Percentiles rank a stretch among this genome's conserved stretches.
Conservation (phyloP, 2,329 filamentous ascomycete species). For the Aspergillus novofumigatus region DNA sequence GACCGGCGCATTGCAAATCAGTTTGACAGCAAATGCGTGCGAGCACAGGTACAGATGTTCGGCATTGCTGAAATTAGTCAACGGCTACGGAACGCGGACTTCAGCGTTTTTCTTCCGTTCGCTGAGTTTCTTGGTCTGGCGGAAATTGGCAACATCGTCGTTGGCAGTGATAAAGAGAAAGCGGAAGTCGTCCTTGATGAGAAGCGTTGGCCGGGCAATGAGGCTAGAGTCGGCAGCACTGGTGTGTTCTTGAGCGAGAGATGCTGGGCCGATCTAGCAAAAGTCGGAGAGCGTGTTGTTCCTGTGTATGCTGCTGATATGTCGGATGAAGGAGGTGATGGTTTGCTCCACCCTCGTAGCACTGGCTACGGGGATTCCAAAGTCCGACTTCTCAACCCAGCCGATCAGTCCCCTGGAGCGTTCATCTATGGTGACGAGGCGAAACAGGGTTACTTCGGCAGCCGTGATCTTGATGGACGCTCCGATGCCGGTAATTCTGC, state of each 20-base stretch:
- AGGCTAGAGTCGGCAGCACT: conserved; percentile 84
- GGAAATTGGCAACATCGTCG: conserved; percentile 76
- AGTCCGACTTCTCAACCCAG: conserved; percentile 50
- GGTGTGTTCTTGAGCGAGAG: conserved; percentile 93
- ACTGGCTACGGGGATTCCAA: conserved; percentile 48
- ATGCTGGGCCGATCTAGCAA: conserved; percentile 88
- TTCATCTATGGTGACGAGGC: conserved; percentile 71
- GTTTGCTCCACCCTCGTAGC: conserved; percentile 49
- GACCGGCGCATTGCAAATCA: conserved; percentile 96
- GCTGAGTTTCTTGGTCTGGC: conserved; percentile 89
- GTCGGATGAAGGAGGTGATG: conserved; percentile 54
- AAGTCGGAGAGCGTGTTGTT: conserved; percentile 60
- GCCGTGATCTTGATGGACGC: conserved; percentile 72
- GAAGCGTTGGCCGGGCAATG: conserved; percentile 86
- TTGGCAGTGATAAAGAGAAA: conserved; percentile 90
- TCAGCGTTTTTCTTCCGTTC: conserved; percentile 92
- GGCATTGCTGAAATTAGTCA: conserved; percentile 97
- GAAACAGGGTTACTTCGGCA: conserved; percentile 73
- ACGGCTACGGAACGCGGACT: conserved; percentile 85
- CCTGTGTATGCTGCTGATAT: conserved; percentile 60
- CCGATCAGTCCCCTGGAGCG: conserved; percentile 50
- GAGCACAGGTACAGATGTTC: conserved; percentile 89
- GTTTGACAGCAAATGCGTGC: conserved; percentile 97
- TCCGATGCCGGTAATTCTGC: conserved; percentile 92
- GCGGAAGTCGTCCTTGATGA: conserved; percentile 87